Evolutionary conservation across 2,329 filamentous ascomycete species (phyloP).

Genomic region (Exophiala spinifera): DNA sequence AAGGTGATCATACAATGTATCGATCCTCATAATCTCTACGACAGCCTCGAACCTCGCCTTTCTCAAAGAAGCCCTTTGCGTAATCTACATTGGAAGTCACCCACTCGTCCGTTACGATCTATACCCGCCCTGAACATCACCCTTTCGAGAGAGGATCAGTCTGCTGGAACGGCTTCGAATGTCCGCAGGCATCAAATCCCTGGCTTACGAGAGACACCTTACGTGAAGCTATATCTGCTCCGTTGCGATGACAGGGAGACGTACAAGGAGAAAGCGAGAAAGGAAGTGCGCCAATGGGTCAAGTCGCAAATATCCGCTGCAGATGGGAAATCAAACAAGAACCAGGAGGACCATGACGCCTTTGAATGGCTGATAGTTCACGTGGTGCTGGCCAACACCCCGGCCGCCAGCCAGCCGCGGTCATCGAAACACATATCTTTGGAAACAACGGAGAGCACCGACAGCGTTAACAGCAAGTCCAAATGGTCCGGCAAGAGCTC

Average conservation of each 20-base stretch:
- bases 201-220: slow-evolving; percentile 85
- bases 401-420: slow-evolving; percentile 73
- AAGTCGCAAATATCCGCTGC: slow-evolving; percentile 51
- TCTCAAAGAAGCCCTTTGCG: slow-evolving; percentile 76
- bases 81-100: slow-evolving; percentile 96
- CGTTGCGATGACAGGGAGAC: slow-evolving; percentile 93
- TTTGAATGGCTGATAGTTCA: slow-evolving; percentile 95
- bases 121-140: slow-evolving; percentile 92
- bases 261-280: slow-evolving; percentile 77
- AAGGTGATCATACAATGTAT: slow-evolving; percentile 91
- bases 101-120: slow-evolving; percentile 82
- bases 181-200: slow-evolving; percentile 87
- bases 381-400: slow-evolving; percentile 82
- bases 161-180: slow-evolving; percentile 33
- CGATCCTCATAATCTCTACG: slow-evolving; percentile 86
- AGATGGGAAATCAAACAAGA: slow-evolving; percentile 47
- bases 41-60: slow-evolving; percentile 73
- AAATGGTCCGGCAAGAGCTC: slow-evolving; percentile 76
- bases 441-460: slow-evolving; percentile 51
- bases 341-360: slow-evolving; percentile 89
- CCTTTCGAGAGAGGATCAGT: slow-evolving; percentile 63
- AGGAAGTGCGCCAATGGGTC: slow-evolving; percentile 86
- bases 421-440: slow-evolving; percentile 49
- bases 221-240: slow-evolving; percentile 84
- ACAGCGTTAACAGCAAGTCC: slow-evolving; percentile 63